Evolutionary conservation across 495 filamentous ascomycete species (phyloP).

Genomic region (Filosporella fistucella): DNA sequence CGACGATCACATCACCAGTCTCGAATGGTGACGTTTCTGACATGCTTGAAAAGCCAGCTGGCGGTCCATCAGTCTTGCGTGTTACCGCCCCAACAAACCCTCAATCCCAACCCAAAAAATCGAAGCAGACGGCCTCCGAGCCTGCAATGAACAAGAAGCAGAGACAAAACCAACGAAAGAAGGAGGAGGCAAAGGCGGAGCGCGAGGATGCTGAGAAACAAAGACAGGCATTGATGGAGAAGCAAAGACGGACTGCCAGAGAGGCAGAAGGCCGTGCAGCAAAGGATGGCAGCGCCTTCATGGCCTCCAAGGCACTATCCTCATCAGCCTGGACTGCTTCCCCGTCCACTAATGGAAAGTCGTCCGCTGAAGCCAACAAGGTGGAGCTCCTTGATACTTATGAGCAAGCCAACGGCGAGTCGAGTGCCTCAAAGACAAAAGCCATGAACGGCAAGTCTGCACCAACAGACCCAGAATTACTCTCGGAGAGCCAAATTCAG

Average conservation of each 20-base stretch:
- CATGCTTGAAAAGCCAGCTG: slow-evolving; percentile 73
- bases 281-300: slow-evolving; percentile 59
- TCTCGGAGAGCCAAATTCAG: slow-evolving; percentile 7
- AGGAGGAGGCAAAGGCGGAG: slow-evolving; percentile 63
- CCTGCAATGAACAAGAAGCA: slow-evolving; percentile 82
- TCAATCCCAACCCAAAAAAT: slow-evolving; percentile 43
- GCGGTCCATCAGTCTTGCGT: slow-evolving; percentile 71
- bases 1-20: slow-evolving; percentile 30
- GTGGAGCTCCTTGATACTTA: slow-evolving; percentile 73
- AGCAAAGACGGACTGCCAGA: slow-evolving; percentile 74
- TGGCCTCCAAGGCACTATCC: slow-evolving; percentile 48
- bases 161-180: slow-evolving; percentile 79
- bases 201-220: slow-evolving; percentile 72
- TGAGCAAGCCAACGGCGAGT: slow-evolving; percentile 40
- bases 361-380: slow-evolving; percentile 17
- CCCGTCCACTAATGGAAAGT: slow-evolving; percentile 21
- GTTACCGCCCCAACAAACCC: slow-evolving; percentile 62
- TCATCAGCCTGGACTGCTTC: slow-evolving; percentile 48
- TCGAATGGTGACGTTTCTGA: slow-evolving; percentile 64
- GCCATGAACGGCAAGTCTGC: slow-evolving; percentile 26
- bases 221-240: slow-evolving; percentile 66
- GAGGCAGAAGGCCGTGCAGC: slow-evolving; percentile 74
- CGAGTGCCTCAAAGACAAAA: too few relatives aligned
- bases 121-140: slow-evolving; percentile 54
- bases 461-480: slow-evolving; percentile 14